Percentiles rank a stretch among this genome's conserved stretches.
These are phyloP conservation scores for Mucor mucedo DNA, from an alignment of 371 early-diverging fungal genomes.

Conservation along the genomic window DNA sequence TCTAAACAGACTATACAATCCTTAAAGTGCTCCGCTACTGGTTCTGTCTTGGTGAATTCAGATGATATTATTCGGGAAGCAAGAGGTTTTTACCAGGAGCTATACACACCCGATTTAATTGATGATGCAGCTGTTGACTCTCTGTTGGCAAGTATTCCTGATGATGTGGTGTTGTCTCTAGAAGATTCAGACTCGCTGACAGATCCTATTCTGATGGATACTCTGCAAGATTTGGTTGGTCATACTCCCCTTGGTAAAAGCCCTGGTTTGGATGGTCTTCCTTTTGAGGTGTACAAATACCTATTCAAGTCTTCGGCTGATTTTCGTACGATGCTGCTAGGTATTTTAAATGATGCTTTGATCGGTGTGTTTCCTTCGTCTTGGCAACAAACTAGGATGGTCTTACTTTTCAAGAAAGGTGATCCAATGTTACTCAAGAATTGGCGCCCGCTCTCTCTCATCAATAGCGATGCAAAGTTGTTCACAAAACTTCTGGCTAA, in stretches of 20 bases:
- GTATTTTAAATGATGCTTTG: slow-evolving; percentile 21
- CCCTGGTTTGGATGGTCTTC: slow-evolving; percentile 39
- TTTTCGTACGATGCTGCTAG: slow-evolving; percentile 5
- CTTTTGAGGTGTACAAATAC: slow-evolving; percentile 31
- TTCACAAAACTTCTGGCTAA: slow-evolving; percentile 29
- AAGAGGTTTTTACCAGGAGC: no score
- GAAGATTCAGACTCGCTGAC: not conserved
- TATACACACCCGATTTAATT: no score
- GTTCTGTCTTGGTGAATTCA: no score
- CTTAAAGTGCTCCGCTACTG: no score
- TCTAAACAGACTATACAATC: no score
- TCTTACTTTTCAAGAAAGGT: slow-evolving; percentile 41
- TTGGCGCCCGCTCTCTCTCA: slow-evolving; percentile 34
- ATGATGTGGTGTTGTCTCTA: not conserved
- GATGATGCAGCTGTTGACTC: not conserved
- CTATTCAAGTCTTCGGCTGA: not conserved
- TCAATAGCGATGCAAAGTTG: slow-evolving; percentile 34
- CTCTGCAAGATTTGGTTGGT: not conserved
- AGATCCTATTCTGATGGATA: not conserved
- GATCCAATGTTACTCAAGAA: slow-evolving; percentile 24
- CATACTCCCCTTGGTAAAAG: slow-evolving; percentile 22
- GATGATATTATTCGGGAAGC: no score
- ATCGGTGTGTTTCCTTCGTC: slow-evolving; percentile 5
- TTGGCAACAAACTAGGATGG: slow-evolving; percentile 31
- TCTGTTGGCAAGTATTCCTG: not conserved